Base-by-base conservation (phyloP, 345 rosid genomes). In the Anastatica hierochuntica region DNA sequence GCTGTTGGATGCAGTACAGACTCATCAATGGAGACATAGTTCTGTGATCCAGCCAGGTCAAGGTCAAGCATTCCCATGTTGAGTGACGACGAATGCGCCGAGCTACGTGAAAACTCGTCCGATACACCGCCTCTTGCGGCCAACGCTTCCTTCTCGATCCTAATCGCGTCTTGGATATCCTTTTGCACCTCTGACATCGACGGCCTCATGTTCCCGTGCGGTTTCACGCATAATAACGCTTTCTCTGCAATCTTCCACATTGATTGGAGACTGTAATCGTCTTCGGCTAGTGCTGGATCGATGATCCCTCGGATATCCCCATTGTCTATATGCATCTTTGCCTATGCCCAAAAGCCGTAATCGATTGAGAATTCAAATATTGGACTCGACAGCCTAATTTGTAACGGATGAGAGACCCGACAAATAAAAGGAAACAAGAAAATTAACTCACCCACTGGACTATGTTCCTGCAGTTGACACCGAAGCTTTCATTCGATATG, bases 171-270 rank as follows among this genome's bases (percentile, higher is more conserved):
- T 78, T 85, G 95, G 40, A 94, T 73, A 72, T 94, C 99, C 64
- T 94, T 94, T 40, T 85, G 87, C 56, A 88, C 97, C 37, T 88
- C 95, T 0, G 99, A 88, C 33, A 94, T 88, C 0, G 94, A 80
- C 1, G 99, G 97, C 66, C 99, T 81, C 95, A 82, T 72, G 72
- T 80, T 72, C 19, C 99, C 97, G 19, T 88, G 96, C 8, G 99
- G 89, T 62, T 69, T 83, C 48, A 94, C 96, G 5, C 99, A 94
- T 74, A 82, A 69, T 63, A 88, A 49, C 3, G 99, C 99, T 54
- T 80, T 88, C 81, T 94, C 99, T 0, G 96, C 99, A 12, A 94
- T 84, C 74, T 94, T 94, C 99, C 99, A 94, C 92, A 94, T 85
- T 1, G 99, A 82, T 35, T 94, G 99, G 33, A 88, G 79, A 60